Base-by-base conservation (phyloP, 116 monocot species). In the Dioscorea cayenensis region DNA sequence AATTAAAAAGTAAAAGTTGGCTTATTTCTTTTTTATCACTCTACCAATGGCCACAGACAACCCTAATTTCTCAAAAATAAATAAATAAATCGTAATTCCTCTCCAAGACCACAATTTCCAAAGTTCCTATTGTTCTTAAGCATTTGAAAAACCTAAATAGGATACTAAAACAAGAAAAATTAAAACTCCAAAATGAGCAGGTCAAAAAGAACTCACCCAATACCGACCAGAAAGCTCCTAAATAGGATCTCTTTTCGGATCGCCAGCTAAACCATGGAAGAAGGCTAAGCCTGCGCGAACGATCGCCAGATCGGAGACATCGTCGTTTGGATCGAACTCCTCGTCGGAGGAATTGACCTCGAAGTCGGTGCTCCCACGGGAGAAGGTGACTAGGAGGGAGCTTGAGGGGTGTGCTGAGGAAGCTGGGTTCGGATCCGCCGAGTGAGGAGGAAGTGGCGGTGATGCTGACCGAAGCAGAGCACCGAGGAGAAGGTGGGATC, bases 211-310 rank as follows among this genome's bases (percentile, higher is more conserved):
- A 66, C 91, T 89, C 73, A 99, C 99, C 99, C 99, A 89, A 65
- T 99, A 99, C 20, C 85, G 83, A 51, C 94, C 64, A 6, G 94
- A 91, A 36, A 94, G 77, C 16, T n/a, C n/a, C n/a, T n/a, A n/a
- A n/a, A n/a, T n/a, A n/a, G 62, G 62, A n/a, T 17, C 62, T 6
- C 62, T 62, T 6, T 62, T 62, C 27, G 62, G 62, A 11, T 62
- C 27, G 11, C 27, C 20, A 1, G n/a, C 8, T 37, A 73, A 43
- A 11, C 43, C 43, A 1, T 2, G n/a, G 20, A 70, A 70, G 70
- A 69, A 66, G 37, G 60, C 59, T 14, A 80, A 72, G 65, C 51
- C 17, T 14, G 52, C 52, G 4, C 16, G 59, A 12, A 55, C 69
- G 17, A 14, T 38, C 1, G 60, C 67, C 36, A 49, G 43, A 36